Percentiles rank a stretch among this genome's conserved stretches.
These are phyloP conservation scores for Clonostachys byssicola DNA, from an alignment of 2,329 filamentous ascomycete genomes.

Conservation along the genomic window DNA sequence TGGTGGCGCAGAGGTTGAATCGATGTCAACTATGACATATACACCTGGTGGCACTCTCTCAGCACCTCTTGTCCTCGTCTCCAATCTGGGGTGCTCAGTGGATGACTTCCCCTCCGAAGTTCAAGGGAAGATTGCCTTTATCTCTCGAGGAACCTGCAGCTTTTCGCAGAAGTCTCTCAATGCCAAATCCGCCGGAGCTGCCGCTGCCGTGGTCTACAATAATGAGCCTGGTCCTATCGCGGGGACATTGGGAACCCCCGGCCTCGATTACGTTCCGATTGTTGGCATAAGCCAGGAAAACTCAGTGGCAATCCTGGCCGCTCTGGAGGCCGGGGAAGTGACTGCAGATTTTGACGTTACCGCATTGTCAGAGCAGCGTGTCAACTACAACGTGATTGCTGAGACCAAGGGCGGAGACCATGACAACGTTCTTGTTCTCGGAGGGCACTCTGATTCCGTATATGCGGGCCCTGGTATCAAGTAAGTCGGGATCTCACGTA, in stretches of 20 bases:
- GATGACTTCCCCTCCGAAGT: constrained; percentile 49
- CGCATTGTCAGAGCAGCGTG: constrained; percentile 38
- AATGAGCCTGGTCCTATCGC: constrained; percentile 44
- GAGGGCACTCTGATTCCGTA: constrained; percentile 43
- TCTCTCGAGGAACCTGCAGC: constrained; percentile 53
- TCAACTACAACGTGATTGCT: constrained; percentile 45
- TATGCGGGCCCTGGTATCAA: constrained; percentile 53
- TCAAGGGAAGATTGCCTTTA: constrained; percentile 52
- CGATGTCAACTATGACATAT: constrained; percentile 35
- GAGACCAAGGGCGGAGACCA: constrained; percentile 42
- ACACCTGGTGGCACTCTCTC: constrained; percentile 39
- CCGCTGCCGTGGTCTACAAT: constrained; percentile 58
- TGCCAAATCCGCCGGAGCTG: constrained; percentile 54
- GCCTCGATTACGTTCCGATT: constrained; percentile 40
- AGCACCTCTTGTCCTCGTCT: constrained; percentile 38
- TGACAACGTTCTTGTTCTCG: constrained; percentile 41
- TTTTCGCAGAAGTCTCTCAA: constrained; percentile 54
- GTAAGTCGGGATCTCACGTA: constrained; percentile 12
- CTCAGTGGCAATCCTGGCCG: constrained; percentile 24
- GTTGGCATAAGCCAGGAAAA: constrained; percentile 47
- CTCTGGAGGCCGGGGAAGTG: constrained; percentile 22
- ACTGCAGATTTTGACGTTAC: constrained; percentile 33
- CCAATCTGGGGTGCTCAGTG: constrained; percentile 47
- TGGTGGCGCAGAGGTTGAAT: constrained; percentile 16
- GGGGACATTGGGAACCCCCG: constrained; percentile 50